These are phyloP conservation scores for Fusarium sp. DNA, from an alignment of 2,329 filamentous ascomycete genomes.

Conservation along the genomic window DNA sequence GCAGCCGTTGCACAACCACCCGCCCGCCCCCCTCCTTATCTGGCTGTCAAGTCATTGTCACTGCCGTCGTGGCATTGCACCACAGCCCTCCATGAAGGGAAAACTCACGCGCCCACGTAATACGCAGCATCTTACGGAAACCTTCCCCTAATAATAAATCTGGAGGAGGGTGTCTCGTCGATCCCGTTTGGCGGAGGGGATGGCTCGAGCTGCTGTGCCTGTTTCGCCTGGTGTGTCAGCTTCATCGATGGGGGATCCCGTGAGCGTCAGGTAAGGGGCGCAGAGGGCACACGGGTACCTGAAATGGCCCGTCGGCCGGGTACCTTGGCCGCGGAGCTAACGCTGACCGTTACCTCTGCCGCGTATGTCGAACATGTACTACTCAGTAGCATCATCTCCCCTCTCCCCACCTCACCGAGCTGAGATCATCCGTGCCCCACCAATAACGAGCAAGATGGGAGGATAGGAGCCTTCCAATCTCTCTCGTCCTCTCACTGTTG, in stretches of 20 bases:
- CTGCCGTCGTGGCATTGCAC: not conserved
- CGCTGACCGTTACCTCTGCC: constrained; percentile 14
- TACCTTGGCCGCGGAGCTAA: constrained; percentile 22
- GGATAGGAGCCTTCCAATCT: not conserved
- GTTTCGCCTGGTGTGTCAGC: constrained; percentile 37
- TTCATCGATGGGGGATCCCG: constrained; percentile 26
- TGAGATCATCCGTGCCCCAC: constrained; percentile 35
- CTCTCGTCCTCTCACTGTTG: constrained; percentile 12
- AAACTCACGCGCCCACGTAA: constrained; percentile 6
- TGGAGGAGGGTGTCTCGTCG: not conserved
- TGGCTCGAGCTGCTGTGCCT: not conserved
- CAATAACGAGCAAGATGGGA: not conserved
- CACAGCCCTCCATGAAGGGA: not conserved
- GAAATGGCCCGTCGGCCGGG: constrained; percentile 3
- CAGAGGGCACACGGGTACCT: constrained; percentile 23
- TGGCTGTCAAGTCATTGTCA: not conserved
- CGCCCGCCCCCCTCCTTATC: constrained; percentile 4
- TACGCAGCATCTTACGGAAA: constrained; percentile 5
- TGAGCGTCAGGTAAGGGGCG: not conserved
- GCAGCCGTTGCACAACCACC: not conserved
- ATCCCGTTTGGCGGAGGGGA: constrained; percentile 1
- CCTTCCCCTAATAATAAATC: not conserved
- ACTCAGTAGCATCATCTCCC: constrained; percentile 33
- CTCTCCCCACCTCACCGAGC: constrained; percentile 28
- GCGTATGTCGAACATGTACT: not conserved